These are phyloP conservation scores for Pharnaceum exiguum DNA, from an alignment of 148 eudicot species.

Conservation along the genomic window DNA sequence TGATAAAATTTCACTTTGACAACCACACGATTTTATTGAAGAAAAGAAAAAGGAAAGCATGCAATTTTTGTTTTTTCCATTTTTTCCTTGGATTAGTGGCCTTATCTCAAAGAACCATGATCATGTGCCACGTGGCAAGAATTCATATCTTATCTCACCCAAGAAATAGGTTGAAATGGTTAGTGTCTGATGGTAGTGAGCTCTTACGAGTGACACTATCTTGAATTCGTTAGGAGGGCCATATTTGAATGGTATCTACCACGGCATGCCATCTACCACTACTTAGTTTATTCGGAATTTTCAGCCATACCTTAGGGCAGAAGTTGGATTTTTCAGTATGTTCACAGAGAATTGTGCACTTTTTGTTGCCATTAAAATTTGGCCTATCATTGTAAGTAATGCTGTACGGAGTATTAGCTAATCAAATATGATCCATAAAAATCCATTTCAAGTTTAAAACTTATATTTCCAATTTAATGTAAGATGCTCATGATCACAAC, in stretches of 20 bases:
- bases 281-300: slow-evolving; percentile 1
- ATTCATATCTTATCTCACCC: slow-evolving; percentile 32
- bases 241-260: background rate
- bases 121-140: slow-evolving; percentile 28
- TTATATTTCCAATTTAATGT: too few relatives aligned
- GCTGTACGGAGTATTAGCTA: too few relatives aligned
- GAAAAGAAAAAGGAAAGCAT: background rate
- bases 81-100: background rate
- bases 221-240: background rate
- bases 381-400: too few relatives aligned
- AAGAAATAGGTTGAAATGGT: background rate
- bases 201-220: background rate
- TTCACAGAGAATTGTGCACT: background rate
- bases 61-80: background rate
- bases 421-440: too few relatives aligned
- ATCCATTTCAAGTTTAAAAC: too few relatives aligned
- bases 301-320: slow-evolving; percentile 4
- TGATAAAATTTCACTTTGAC: slow-evolving; percentile 11
- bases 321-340: background rate
- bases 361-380: background rate
- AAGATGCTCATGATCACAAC: too few relatives aligned
- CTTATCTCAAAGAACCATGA: slow-evolving; percentile 17
- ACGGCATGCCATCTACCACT: too few relatives aligned
- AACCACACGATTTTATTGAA: slow-evolving; percentile 6
- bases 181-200: slow-evolving; percentile 10